A percentile compares a stretch with the other conserved stretches of the same genome.
Evolutionary conservation across 805 yeast genomes (phyloP).

Genomic region (Wickerhamiella hasegawae): DNA sequence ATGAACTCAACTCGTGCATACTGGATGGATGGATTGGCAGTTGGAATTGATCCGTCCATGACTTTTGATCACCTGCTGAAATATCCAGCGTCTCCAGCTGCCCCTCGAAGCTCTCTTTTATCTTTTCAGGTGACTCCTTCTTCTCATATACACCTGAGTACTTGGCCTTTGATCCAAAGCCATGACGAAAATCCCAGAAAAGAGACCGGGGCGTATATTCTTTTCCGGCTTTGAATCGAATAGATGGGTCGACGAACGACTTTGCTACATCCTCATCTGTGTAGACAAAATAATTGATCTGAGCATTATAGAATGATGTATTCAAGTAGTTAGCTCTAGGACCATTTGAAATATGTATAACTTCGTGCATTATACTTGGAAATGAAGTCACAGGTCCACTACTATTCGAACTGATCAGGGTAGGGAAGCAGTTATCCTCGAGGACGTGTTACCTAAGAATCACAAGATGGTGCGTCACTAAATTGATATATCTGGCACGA

Average conservation of each 20-base stretch:
- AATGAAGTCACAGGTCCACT: too few species aligned
- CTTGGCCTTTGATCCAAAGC: constrained; percentile 36
- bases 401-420: too few species aligned
- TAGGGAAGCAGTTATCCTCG: too few species aligned
- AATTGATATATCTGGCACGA: too few species aligned
- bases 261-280: constrained; percentile 14
- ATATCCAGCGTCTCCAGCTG: constrained; percentile 1
- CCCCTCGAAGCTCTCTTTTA: constrained; percentile 3
- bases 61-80: constrained; percentile 17
- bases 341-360: constrained; percentile 56
- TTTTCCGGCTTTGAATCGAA: constrained; percentile 32
- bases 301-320: constrained; percentile 69
- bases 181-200: constrained; percentile 67
- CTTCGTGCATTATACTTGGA: too few species aligned
- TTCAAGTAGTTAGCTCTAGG: constrained; percentile 59
- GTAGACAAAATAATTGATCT: constrained; percentile 51
- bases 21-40: constrained; percentile 50
- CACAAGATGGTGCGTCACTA: too few species aligned
- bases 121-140: constrained; percentile 3
- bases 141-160: constrained; percentile 9
- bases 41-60: constrained; percentile 71
- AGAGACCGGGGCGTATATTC: constrained; percentile 71
- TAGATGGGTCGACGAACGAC: constrained; percentile 28
- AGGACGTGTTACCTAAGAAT: too few species aligned
- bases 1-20: constrained; percentile 37